Conservation (phyloP, 441 rosid species). For the Cnidoscolus chayamansa region DNA sequence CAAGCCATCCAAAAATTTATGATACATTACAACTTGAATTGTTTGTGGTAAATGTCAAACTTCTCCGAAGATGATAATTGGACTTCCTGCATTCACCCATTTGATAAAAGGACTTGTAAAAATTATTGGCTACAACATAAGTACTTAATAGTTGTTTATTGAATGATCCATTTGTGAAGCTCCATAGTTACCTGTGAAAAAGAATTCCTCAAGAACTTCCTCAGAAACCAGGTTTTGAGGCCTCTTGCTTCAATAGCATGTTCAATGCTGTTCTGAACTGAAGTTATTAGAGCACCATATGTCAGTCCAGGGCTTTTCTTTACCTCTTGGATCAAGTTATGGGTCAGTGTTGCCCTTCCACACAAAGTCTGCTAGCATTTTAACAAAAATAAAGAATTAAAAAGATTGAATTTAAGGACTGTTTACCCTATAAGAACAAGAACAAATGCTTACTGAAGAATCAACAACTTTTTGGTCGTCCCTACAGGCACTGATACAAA, state of each 20-base stretch:
- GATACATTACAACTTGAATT: constrained; percentile 2
- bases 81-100: constrained; percentile 12
- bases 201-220: neutral
- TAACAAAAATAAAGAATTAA: too few species aligned
- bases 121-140: neutral
- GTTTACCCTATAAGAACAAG: too few species aligned
- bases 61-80: constrained; percentile 15
- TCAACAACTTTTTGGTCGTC: constrained; percentile 16
- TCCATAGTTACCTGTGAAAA: constrained; percentile 4
- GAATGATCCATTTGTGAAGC: neutral
- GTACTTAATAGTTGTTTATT: neutral
- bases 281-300: constrained; percentile 5
- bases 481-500: constrained; percentile 22
- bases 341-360: constrained; percentile 3
- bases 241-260: constrained; percentile 7
- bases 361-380: neutral
- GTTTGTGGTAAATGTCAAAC: constrained; percentile 3
- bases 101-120: neutral
- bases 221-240: neutral
- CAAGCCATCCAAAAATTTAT: neutral
- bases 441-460: constrained; percentile 10
- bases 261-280: constrained; percentile 7
- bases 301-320: neutral
- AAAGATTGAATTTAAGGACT: too few species aligned
- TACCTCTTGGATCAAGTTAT: constrained; percentile 8